Conservation (phyloP, 2,329 filamentous ascomycete genomes). For the Aaosphaeria pasadenensis region DNA sequence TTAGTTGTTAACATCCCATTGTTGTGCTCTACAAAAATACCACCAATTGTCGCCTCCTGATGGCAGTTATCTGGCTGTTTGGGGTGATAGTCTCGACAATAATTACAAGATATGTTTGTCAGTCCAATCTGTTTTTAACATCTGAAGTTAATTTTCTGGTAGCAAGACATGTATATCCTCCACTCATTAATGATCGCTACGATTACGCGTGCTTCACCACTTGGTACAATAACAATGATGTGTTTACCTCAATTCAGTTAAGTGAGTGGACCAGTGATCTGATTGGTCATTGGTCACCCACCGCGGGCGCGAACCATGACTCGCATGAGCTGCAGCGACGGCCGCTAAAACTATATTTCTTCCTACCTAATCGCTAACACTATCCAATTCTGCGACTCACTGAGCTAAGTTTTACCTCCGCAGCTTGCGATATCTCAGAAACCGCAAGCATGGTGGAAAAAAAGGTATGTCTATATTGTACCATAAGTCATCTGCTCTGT, state of each 20-base stretch:
- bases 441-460: slow-evolving; percentile 28
- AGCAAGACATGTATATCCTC: too few species aligned
- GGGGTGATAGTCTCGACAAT: too few species aligned
- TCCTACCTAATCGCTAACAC: background rate
- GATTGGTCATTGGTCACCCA: background rate
- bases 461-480: slow-evolving; percentile 14
- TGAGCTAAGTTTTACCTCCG: background rate
- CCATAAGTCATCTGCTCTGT: background rate
- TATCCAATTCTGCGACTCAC: background rate
- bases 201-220: background rate
- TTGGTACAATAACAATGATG: background rate
- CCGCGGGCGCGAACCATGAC: background rate
- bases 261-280: background rate
- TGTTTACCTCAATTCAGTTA: background rate
- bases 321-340: slow-evolving; percentile 1
- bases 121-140: too few species aligned
- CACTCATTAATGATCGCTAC: too few species aligned
- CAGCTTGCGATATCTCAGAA: background rate
- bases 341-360: slow-evolving; percentile 4
- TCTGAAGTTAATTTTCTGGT: too few species aligned
- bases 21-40: too few species aligned
- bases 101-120: too few species aligned
- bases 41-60: too few species aligned
- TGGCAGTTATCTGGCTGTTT: too few species aligned
- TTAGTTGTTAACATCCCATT: too few species aligned